Conservation (phyloP, 495 filamentous ascomycete species). For the Talaromyces thailandensis region DNA sequence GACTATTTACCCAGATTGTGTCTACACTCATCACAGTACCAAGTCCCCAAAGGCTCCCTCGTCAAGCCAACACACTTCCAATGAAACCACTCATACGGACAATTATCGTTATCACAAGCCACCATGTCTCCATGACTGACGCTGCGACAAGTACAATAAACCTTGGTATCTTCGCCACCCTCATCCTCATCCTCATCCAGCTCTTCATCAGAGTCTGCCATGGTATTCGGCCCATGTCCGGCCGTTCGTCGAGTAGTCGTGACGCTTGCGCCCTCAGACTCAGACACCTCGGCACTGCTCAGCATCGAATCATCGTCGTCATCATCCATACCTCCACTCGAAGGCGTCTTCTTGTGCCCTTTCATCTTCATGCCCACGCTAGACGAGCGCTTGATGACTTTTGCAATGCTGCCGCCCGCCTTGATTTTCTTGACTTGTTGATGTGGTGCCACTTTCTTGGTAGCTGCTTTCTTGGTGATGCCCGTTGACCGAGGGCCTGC, state of each 20-base stretch:
- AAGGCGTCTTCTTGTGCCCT: conserved; percentile 47
- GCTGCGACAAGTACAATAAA: conserved; percentile 88
- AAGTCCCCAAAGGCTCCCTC: conserved; percentile 79
- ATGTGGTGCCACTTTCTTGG: conserved; percentile 60
- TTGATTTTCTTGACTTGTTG: conserved; percentile 51
- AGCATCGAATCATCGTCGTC: conserved; percentile 56
- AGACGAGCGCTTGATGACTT: conserved; percentile 46
- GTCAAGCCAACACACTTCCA: conserved; percentile 90
- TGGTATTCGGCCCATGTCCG: background rate
- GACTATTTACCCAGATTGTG: conserved; percentile 45
- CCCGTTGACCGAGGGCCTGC: conserved; percentile 48
- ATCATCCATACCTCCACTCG: conserved; percentile 50
- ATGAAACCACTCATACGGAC: conserved; percentile 96
- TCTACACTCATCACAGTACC: conserved; percentile 82
- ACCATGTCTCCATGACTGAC: conserved; percentile 98
- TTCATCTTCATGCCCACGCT: conserved; percentile 30
- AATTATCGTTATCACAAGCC: conserved; percentile 89
- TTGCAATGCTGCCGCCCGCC: conserved; percentile 34
- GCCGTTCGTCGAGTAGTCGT: conserved; percentile 10
- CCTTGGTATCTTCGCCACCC: conserved; percentile 75
- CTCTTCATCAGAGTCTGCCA: conserved; percentile 37
- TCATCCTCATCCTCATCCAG: conserved; percentile 71
- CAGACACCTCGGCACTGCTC: conserved; percentile 40
- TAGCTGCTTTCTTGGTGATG: conserved; percentile 40
- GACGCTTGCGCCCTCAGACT: conserved; percentile 21